Percentiles rank a stretch among this genome's conserved stretches.
These are phyloP conservation scores for Lodderomyces theae DNA, from an alignment of 1,139 yeast species.

Conservation along the genomic window DNA sequence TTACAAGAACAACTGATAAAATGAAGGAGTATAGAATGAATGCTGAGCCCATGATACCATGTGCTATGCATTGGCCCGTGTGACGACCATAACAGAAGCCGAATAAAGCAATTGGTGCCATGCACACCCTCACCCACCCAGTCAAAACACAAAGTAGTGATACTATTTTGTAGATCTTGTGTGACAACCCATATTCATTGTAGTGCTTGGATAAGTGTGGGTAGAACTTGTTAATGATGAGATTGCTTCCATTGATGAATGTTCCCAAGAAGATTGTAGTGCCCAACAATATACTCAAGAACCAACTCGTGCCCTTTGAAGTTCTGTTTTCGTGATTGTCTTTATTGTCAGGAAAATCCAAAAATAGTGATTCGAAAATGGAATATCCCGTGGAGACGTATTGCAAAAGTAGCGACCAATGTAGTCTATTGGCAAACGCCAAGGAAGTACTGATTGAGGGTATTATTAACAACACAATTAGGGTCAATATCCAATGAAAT, in stretches of 20 bases:
- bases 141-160: slow-evolving; percentile 47
- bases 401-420: slow-evolving; percentile 48
- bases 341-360: slow-evolving; percentile 58
- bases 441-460: slow-evolving; percentile 57
- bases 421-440: slow-evolving; percentile 51
- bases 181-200: slow-evolving; percentile 15
- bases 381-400: slow-evolving; percentile 48
- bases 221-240: slow-evolving; percentile 37
- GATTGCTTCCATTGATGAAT: slow-evolving; percentile 51
- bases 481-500: slow-evolving; percentile 60
- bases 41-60: slow-evolving; percentile 93
- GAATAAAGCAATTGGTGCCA: slow-evolving; percentile 80
- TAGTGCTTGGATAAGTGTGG: slow-evolving; percentile 28
- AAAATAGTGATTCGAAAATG: slow-evolving; percentile 51
- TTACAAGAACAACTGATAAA: slow-evolving; percentile 59
- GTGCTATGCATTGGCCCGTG: slow-evolving; percentile 93
- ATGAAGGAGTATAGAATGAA: slow-evolving; percentile 78
- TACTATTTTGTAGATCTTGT: slow-evolving; percentile 41
- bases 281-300: slow-evolving; percentile 47
- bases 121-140: slow-evolving; percentile 69
- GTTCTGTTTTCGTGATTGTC: slow-evolving; percentile 65
- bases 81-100: slow-evolving; percentile 74
- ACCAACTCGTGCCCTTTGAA: slow-evolving; percentile 65
- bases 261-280: slow-evolving; percentile 52
- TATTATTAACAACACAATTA: slow-evolving; percentile 43